Evolutionary conservation across 257 asterid genomes (phyloP), one percentile per base, ranked within the genome.

Genomic region (Przewalskia tangutica): DNA sequence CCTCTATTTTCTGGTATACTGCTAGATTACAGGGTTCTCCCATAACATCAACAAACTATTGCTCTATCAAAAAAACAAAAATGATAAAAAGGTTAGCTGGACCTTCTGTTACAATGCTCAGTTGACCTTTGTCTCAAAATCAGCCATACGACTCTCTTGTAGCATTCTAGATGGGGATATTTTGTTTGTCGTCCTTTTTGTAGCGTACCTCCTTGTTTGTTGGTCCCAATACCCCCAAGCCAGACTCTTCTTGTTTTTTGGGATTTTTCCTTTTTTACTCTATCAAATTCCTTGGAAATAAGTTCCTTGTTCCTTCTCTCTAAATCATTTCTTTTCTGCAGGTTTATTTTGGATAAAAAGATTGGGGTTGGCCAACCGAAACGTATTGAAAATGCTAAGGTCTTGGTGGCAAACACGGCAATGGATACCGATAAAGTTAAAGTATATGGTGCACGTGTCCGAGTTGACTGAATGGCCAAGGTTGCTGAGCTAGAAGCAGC

Each of bases 391-490:
- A 89, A 94, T 85, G 99, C 97, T 8, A 95, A 94, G 77, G 92
- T 95, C 81, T 86, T 92, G 92, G 97, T 95, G 71, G 93, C 32
- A 27, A 95, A 95, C 85, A 95, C 94, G 7, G 96, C 98, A 6
- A 94, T 95, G 98, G 99, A 94, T 82, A 94, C 98, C 1, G 97
- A 95, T 84, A 90, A 94, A 87, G 97, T 94, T 81, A 94, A 95
- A 86, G 94, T 95, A 63, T 95, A 92, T 62, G 99, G 99, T 80
- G 97, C 99, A 38, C 97, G 97, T 82, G 99, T 95, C 66, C 94
- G 98, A n/a, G 99, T 94, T 85, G 98, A 95, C 85, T 95, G 97
- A 12, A 95, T 95, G 99, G 90, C 97, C 77, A 93, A 93, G 89
- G 98, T 95, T 75, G 99, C 97, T 71, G 97, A 94, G 87, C 92